A percentile compares a stretch with the other conserved stretches of the same genome.
Conservation (phyloP, 768 basidiomycete species). For the Lactifluus rugatus region DNA sequence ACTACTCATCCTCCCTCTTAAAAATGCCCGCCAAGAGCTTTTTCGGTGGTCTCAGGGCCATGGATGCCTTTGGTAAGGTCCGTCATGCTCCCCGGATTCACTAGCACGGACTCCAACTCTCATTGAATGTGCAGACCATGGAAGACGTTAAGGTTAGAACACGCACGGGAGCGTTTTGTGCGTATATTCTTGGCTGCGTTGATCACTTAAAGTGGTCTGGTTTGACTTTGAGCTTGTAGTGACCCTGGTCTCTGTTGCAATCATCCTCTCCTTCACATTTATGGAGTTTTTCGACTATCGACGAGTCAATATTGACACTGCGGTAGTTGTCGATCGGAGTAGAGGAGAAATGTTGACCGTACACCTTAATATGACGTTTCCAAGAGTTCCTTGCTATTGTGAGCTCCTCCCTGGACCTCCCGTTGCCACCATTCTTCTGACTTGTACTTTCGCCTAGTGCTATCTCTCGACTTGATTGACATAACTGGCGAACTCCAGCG, state of each 20-base stretch:
- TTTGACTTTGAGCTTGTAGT: slow-evolving; percentile 40
- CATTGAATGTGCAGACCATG: slow-evolving; percentile 56
- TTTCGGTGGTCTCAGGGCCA: slow-evolving; percentile 70
- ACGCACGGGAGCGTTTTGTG: slow-evolving; percentile 82
- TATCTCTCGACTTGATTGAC: slow-evolving; percentile 96
- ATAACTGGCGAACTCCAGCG: slow-evolving; percentile 93
- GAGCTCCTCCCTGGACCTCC: slow-evolving; percentile 26
- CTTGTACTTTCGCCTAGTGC: slow-evolving; percentile 46
- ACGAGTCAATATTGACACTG: slow-evolving; percentile 75
- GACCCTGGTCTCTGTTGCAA: slow-evolving; percentile 82
- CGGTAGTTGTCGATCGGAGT: slow-evolving; percentile 89
- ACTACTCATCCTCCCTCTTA: slow-evolving; percentile 5
- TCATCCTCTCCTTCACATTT: slow-evolving; percentile 84
- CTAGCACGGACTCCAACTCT: neutral
- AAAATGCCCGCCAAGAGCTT: slow-evolving; percentile 64
- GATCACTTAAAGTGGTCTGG: neutral
- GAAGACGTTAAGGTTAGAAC: slow-evolving; percentile 99
- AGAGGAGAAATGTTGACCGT: slow-evolving; percentile 92
- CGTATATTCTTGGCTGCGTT: slow-evolving; percentile 25
- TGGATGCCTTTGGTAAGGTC: slow-evolving; percentile 99
- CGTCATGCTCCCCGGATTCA: slow-evolving; percentile 17
- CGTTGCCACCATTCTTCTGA: neutral
- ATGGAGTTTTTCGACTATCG: slow-evolving; percentile 97
- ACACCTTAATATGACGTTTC: slow-evolving; percentile 88
- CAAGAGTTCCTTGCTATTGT: slow-evolving; percentile 96